Percentiles rank a stretch among this genome's conserved stretches.
Conservation (phyloP, 768 basidiomycete species). For the Boletus rubropictus region DNA sequence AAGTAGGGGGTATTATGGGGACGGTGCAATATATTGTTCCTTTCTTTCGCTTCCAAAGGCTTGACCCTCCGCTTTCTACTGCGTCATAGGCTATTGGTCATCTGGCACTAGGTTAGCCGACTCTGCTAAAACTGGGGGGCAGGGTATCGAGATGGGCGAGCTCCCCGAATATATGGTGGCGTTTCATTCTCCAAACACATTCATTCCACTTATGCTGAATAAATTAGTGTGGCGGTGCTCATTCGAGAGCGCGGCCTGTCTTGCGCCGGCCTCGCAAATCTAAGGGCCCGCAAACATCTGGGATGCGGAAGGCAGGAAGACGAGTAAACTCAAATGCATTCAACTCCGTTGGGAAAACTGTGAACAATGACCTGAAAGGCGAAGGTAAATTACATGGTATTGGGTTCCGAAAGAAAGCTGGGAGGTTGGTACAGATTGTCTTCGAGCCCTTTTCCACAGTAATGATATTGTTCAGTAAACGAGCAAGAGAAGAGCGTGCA, state of each 20-base stretch:
- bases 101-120: conserved; percentile 67
- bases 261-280: conserved; percentile 40
- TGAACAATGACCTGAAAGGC: conserved; percentile 40
- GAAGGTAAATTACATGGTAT: conserved; percentile 41
- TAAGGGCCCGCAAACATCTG: conserved; percentile 58
- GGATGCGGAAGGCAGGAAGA: conserved; percentile 65
- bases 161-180: conserved; percentile 74
- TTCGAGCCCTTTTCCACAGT: not conserved
- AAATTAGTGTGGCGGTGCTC: conserved; percentile 73
- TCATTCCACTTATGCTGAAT: not conserved
- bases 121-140: conserved; percentile 47
- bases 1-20: conserved; percentile 72
- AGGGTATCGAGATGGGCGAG: conserved; percentile 49
- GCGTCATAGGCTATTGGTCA: conserved; percentile 70
- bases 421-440: conserved; percentile 41
- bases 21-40: conserved; percentile 43
- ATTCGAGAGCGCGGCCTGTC: conserved; percentile 54
- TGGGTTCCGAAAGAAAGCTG: conserved; percentile 69
- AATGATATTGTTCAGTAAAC: conserved; percentile 46
- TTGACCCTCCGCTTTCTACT: conserved; percentile 4
- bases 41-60: not conserved
- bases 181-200: not conserved
- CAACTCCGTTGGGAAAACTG: conserved; percentile 45
- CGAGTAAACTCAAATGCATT: conserved; percentile 63
- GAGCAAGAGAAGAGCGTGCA: conserved; percentile 74